These are phyloP conservation scores for Calycina marina DNA, from an alignment of 2,329 filamentous ascomycete genomes.

Conservation along the genomic window DNA sequence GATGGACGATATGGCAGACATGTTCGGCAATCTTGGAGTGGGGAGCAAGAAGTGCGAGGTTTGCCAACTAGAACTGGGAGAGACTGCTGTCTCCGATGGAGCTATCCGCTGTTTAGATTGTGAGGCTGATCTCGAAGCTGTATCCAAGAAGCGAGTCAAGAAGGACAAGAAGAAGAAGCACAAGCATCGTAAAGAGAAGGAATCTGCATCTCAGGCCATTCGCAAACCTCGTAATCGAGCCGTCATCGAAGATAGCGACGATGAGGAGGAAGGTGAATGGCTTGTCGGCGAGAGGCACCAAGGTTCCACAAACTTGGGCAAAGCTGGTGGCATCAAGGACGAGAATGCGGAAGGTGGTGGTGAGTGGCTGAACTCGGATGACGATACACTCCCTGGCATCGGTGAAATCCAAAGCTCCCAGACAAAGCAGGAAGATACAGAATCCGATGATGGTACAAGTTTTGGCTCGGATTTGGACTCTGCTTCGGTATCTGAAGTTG, in stretches of 20 bases:
- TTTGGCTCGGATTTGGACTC: constrained; percentile 19
- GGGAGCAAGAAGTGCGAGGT: constrained; percentile 23
- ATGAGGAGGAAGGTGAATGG: constrained; percentile 63
- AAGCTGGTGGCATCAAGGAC: constrained; percentile 72
- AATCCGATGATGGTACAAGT: constrained; percentile 10
- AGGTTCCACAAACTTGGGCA: constrained; percentile 46
- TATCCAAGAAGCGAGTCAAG: constrained; percentile 29
- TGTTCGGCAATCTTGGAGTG: constrained; percentile 66
- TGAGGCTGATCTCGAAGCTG: constrained; percentile 54
- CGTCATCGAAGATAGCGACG: constrained; percentile 51
- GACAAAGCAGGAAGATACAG: constrained; percentile 22
- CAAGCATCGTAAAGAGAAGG: constrained; percentile 12
- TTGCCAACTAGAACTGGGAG: constrained; percentile 20
- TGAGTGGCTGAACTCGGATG: constrained; percentile 54
- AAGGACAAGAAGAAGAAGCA: constrained; percentile 21
- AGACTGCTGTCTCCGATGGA: constrained; percentile 24
- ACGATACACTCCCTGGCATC: constrained; percentile 27
- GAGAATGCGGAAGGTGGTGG: constrained; percentile 80
- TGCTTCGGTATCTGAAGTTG: constrained; percentile 24
- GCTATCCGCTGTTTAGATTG: constrained; percentile 58
- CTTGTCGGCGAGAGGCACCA: constrained; percentile 57
- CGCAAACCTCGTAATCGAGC: constrained; percentile 37
- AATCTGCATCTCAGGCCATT: constrained; percentile 21
- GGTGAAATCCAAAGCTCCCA: constrained; percentile 15
- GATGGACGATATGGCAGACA: constrained; percentile 69